Percentiles rank a stretch among this genome's conserved stretches.
phyloP scores from a whole-genome alignment of 2,329 filamentous ascomycete species.

The Sordariomycetes sp. region DNA sequence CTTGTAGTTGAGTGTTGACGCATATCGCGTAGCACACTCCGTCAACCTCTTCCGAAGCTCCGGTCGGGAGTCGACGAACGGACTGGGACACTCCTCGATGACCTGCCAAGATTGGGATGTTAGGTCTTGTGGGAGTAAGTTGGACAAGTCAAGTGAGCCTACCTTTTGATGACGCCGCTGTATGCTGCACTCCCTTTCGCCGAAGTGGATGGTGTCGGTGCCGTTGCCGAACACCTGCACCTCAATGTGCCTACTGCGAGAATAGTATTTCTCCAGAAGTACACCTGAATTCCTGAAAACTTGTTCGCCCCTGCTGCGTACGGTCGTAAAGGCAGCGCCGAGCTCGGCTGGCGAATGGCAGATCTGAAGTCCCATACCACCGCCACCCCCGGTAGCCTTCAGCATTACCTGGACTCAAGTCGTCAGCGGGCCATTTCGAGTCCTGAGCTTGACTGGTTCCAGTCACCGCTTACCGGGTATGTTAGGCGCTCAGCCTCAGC shows the following conservation, averaged over 20 bases:
- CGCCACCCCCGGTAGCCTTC: slow-evolving; percentile 30
- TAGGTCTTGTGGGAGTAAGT: neutral
- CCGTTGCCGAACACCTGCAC: slow-evolving; percentile 38
- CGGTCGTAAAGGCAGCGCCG: slow-evolving; percentile 1
- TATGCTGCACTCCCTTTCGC: slow-evolving; percentile 39
- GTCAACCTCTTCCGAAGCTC: slow-evolving; percentile 19
- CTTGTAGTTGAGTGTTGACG: slow-evolving; percentile 18
- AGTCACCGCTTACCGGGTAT: neutral
- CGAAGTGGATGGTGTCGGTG: slow-evolving; percentile 25
- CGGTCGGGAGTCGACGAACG: slow-evolving; percentile 12
- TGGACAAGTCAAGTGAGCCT: neutral
- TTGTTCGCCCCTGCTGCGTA: slow-evolving; percentile 4
- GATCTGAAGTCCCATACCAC: slow-evolving; percentile 27
- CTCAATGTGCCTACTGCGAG: slow-evolving; percentile 33
- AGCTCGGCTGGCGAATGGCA: neutral
- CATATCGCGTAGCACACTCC: slow-evolving; percentile 18
- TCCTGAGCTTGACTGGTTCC: neutral
- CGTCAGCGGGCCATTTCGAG: slow-evolving; percentile 10
- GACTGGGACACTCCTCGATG: slow-evolving; percentile 28
- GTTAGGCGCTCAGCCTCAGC: neutral
- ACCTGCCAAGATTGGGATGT: slow-evolving; percentile 12
- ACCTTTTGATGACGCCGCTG: slow-evolving; percentile 38
- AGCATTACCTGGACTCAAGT: slow-evolving; percentile 26
- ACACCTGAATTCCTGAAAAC: neutral
- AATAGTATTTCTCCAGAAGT: slow-evolving; percentile 26